Evolutionary conservation across 2,329 filamentous ascomycete genomes (phyloP).

Genomic region (Nigrospora oryzae): DNA sequence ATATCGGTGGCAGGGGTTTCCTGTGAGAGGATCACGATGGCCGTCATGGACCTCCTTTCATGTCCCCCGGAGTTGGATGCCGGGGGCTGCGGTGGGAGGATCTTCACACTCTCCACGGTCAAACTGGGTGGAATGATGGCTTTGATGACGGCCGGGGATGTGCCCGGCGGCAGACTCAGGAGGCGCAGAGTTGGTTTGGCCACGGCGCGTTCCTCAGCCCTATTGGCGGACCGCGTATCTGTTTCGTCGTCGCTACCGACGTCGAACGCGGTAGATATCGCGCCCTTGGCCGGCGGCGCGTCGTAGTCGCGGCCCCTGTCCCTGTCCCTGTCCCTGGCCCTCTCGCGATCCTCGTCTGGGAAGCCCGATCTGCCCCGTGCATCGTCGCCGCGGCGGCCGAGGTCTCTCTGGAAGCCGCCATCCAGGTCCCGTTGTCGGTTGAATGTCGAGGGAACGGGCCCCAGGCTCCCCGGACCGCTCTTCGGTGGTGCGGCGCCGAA

Average conservation of each 20-base stretch:
- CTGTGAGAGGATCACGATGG: constrained; percentile 72
- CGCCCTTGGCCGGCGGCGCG: constrained; percentile 34
- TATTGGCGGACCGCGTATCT: constrained; percentile 31
- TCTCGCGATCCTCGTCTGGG: constrained; percentile 26
- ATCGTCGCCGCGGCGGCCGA: constrained; percentile 20
- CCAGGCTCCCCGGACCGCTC: constrained; percentile 56
- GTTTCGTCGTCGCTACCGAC: constrained; percentile 52
- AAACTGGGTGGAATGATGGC: constrained; percentile 51
- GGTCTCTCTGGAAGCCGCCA: constrained; percentile 29
- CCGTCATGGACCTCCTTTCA: constrained; percentile 65
- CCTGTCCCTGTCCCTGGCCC: constrained; percentile 2
- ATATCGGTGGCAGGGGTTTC: constrained; percentile 80
- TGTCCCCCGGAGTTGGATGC: constrained; percentile 25
- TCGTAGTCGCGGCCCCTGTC: constrained; percentile 1
- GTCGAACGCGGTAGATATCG: constrained; percentile 62
- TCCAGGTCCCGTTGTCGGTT: constrained; percentile 47
- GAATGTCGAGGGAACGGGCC: constrained; percentile 39
- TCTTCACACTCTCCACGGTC: constrained; percentile 64
- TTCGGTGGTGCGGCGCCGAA: constrained; percentile 49
- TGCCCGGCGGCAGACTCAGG: constrained; percentile 51
- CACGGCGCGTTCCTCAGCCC: constrained; percentile 49
- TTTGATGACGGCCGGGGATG: constrained; percentile 51
- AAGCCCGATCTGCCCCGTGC: constrained; percentile 25
- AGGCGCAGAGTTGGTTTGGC: constrained; percentile 56
- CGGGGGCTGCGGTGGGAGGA: constrained; percentile 48